Conservation (phyloP, 2,329 filamentous ascomycete genomes). For the Colletotrichum sp. region DNA sequence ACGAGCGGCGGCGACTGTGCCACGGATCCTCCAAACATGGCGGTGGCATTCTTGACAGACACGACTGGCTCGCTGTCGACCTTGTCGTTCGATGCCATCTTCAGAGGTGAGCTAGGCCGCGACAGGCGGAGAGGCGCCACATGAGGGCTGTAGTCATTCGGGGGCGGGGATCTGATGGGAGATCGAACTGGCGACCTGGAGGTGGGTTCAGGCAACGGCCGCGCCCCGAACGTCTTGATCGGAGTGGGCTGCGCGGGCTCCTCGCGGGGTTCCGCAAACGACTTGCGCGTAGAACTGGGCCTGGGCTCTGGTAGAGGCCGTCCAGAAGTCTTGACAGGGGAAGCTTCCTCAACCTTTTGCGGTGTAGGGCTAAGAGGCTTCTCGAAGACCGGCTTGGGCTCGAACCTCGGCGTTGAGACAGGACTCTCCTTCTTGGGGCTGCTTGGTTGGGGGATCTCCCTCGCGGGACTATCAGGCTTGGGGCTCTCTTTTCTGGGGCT, state of each 20-base stretch:
- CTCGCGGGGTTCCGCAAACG: constrained; percentile 1
- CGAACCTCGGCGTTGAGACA: constrained; percentile 3
- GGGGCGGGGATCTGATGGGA: constrained; percentile 5
- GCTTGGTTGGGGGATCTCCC: not conserved
- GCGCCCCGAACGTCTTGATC: constrained; percentile 35
- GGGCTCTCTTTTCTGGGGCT: not conserved
- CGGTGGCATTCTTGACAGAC: constrained; percentile 37
- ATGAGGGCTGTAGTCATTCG: constrained; percentile 21
- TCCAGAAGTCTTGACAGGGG: constrained; percentile 40
- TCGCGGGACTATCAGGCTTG: not conserved
- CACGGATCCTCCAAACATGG: constrained; percentile 35
- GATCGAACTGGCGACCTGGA: constrained; percentile 6
- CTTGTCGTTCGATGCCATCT: constrained; percentile 26
- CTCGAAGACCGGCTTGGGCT: constrained; percentile 17
- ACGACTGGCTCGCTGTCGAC: constrained; percentile 36
- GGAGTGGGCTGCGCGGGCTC: constrained; percentile 38
- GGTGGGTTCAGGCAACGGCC: constrained; percentile 29
- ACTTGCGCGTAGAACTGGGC: constrained; percentile 30
- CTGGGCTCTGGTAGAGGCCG: constrained; percentile 30
- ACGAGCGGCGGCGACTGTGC: not conserved
- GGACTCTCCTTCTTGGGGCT: constrained; percentile 25
- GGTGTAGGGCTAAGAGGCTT: constrained; percentile 7
- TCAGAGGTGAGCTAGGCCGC: constrained; percentile 33
- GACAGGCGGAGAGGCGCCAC: constrained; percentile 42
- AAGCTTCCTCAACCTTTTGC: constrained; percentile 25